Conservation (phyloP, 2,329 filamentous ascomycete species). For the Cladobotryum mycophilum region DNA sequence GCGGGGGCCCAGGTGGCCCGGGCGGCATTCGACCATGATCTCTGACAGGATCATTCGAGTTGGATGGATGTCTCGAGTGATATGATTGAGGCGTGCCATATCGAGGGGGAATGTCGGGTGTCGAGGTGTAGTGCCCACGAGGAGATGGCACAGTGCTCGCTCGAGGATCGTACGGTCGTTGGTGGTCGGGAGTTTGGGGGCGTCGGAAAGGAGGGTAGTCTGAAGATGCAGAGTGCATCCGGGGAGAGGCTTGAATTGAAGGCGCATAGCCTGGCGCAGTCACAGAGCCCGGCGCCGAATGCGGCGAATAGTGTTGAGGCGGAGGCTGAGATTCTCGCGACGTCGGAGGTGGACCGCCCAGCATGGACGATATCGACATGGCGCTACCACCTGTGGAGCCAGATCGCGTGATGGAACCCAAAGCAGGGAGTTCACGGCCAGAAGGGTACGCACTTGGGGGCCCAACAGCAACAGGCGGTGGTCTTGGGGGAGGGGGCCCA, state of each 20-base stretch:
- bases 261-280: conserved; percentile 42
- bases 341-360: conserved; percentile 44
- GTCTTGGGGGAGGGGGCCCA: conserved; percentile 40
- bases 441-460: conserved; percentile 40
- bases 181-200: conserved; percentile 68
- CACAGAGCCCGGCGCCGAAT: conserved; percentile 22
- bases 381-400: conserved; percentile 42
- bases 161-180: conserved; percentile 47
- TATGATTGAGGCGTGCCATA: conserved; percentile 56
- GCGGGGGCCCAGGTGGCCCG: conserved; percentile 36
- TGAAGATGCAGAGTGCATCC: conserved; percentile 47
- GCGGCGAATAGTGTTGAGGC: conserved; percentile 35
- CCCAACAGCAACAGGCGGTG: conserved; percentile 36
- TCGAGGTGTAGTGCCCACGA: conserved; percentile 48
- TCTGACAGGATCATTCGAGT: conserved; percentile 38
- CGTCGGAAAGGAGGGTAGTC: conserved; percentile 59
- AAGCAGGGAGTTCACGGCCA: conserved; percentile 47
- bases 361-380: conserved; percentile 58
- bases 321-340: conserved; percentile 35
- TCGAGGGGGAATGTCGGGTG: conserved; percentile 48
- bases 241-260: conserved; percentile 49
- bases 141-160: conserved; percentile 42
- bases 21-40: conserved; percentile 32
- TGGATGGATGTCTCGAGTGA: conserved; percentile 43
- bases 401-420: conserved; percentile 43